These are phyloP conservation scores for Candida michaelii DNA, from an alignment of 805 yeast genomes.

Conservation along the genomic window DNA sequence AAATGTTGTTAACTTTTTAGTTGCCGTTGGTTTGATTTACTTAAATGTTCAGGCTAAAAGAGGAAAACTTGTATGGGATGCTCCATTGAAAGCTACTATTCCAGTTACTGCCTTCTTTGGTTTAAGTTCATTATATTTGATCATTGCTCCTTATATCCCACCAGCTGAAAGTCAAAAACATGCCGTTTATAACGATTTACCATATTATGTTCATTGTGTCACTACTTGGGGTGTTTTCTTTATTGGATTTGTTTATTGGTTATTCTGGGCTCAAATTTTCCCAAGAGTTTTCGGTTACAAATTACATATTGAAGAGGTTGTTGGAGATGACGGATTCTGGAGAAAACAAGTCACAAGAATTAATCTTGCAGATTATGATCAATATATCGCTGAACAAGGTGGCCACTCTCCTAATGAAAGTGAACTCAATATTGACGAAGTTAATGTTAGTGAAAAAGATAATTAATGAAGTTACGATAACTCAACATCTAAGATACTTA, in stretches of 20 bases:
- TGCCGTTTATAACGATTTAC: slow-evolving; percentile 64
- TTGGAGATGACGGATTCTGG: slow-evolving; percentile 74
- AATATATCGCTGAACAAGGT: slow-evolving; percentile 4
- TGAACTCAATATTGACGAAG: neutral
- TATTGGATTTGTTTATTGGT: slow-evolving; percentile 65
- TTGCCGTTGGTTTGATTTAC: slow-evolving; percentile 62
- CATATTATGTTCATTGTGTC: slow-evolving; percentile 79
- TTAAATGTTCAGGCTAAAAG: slow-evolving; percentile 51
- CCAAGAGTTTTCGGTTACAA: slow-evolving; percentile 57
- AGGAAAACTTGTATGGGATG: slow-evolving; percentile 62
- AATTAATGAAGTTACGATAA: too few species aligned
- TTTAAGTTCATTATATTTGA: slow-evolving; percentile 63
- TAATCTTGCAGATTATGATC: slow-evolving; percentile 1
- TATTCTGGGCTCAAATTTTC: slow-evolving; percentile 57
- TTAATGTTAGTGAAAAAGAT: too few species aligned
- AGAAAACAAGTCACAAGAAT: slow-evolving; percentile 46
- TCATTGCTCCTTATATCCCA: slow-evolving; percentile 78
- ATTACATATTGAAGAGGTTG: slow-evolving; percentile 50
- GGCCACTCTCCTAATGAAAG: neutral
- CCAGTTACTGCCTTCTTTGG: slow-evolving; percentile 65
- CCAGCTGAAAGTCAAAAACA: slow-evolving; percentile 56
- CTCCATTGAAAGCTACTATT: slow-evolving; percentile 66
- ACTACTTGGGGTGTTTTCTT: slow-evolving; percentile 78
- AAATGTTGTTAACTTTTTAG: slow-evolving; percentile 68
- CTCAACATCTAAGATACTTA: too few species aligned